Base-by-base conservation (phyloP, 495 filamentous ascomycete species). In the Staphylotrichum longicolle region DNA sequence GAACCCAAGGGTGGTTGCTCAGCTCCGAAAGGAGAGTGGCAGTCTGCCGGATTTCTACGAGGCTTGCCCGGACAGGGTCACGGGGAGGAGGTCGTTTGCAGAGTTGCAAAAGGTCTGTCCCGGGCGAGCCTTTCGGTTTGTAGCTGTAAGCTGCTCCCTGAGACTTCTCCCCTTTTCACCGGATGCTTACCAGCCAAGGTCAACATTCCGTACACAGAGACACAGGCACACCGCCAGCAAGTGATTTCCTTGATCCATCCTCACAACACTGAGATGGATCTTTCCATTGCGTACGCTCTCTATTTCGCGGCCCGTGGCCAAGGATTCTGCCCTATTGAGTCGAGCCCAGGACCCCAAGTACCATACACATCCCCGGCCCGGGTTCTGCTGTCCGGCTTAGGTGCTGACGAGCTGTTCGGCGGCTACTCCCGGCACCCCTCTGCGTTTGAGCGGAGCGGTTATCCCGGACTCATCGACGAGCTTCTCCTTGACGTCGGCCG, bases 191-290 rank as follows among this genome's bases (percentile, higher is more conserved):
- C 27, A 4, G 8, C 12, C 6, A 61, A 87, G 78, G 88, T 99
- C 53, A 86, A 99, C 66, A 78, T 99, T 34, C 86, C 94, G 0
- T 96, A 93, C 66, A 66, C 78, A 11, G 91, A 96, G 62, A 88
- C 87, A 0, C 63, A 87, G 48, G 77, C 80, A 4, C 91, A 96
- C 67, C 86, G 91, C 50, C 66, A 80, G 7, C 78, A 76, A 6
- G 81, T 98, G 4, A 82, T 91, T 42, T 81, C 83, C 2, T 81
- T 99, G 12, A 94, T 98, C 67, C 82, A 88, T 66, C 94, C 94
- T 0, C 94, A 98, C 72, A 91, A 96, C 67, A 98, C 94, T 0
- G 95, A 97, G 72, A 99, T 99, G 94, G 94, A 99, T 68, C 81
- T 97, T 3, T 98, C 95, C n/a, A 98, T 99, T 66, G 89, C 88